Base-by-base conservation (phyloP, 805 yeast species). In the Jamesozyma rosinii region DNA sequence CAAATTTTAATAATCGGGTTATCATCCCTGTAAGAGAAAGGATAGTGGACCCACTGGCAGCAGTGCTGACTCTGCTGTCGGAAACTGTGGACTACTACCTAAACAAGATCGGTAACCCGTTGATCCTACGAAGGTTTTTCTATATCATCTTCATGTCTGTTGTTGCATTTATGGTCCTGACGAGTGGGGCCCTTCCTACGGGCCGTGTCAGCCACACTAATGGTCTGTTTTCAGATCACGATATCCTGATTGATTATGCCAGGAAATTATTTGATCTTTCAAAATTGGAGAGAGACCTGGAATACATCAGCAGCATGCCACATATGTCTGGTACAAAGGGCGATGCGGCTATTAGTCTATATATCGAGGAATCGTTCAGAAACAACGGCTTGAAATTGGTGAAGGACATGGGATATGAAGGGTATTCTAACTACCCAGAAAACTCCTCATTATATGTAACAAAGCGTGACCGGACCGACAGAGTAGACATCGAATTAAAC, bases 321-420 rank as follows among this genome's bases (percentile, higher is more conserved):
- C 97, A 88, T 58, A 63, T 82, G 49, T 78, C 96, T 0, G 97
- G 97, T 3, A 81, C 97, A 2, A 75, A 77, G 14, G 97, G 95
- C 17, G 96, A 87, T 59, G 62, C 77, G 46, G 74, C 90, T 0
- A 64, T 88, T 31, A 80, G 87, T 1, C 69, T 73, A 45, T 87
- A 81, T 57, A 68, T 89, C 14, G 70, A 76, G 46, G 74, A 73
- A 20, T 74, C 75, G 39, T 76, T 83, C 63, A 58, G 63, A 19
- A 72, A 76, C 41, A 76, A 79, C 48, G 83, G 84, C 1, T 47
- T 88, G 18, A 64, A 66, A 24, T 46, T 63, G 2, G 71, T 76
- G 4, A 54, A 48, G 14, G 58, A 58, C 38, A 43, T 52, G 8
- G 79, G 76, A 35, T 72, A 76, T 38, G 65, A 68, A 31, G 72